A percentile compares a stretch with the other conserved stretches of the same genome.
Conservation (phyloP, 2,329 filamentous ascomycete species). For the Fusarium verrucosum region DNA sequence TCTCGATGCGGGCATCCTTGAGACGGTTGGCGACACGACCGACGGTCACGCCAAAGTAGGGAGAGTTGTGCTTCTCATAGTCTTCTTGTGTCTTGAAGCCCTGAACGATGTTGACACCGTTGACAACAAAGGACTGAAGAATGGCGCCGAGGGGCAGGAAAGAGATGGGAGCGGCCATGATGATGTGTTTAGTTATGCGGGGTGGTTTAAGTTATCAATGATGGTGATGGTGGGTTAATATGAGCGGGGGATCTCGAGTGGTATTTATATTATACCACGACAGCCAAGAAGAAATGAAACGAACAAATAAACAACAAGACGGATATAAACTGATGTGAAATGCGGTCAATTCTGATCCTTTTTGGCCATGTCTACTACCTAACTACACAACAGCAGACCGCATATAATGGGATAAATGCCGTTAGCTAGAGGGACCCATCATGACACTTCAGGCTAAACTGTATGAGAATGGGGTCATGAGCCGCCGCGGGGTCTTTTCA, state of each 20-base stretch:
- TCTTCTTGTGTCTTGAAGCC: slow-evolving; percentile 79
- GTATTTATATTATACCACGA: slow-evolving; percentile 16
- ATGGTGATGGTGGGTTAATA: slow-evolving; percentile 18
- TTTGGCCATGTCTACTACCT: slow-evolving; percentile 10
- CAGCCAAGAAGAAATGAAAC: background rate
- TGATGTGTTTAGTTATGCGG: slow-evolving; percentile 2
- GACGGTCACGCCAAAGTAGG: slow-evolving; percentile 93
- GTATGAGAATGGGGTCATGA: slow-evolving; percentile 31
- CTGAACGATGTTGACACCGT: slow-evolving; percentile 85
- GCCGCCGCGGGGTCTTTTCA: slow-evolving; percentile 21
- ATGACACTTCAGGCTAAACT: slow-evolving; percentile 44
- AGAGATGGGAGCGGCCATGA: slow-evolving; percentile 62
- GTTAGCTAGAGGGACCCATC: slow-evolving; percentile 36
- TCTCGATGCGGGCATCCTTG: slow-evolving; percentile 73
- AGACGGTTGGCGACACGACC: slow-evolving; percentile 87
- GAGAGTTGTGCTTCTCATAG: slow-evolving; percentile 78
- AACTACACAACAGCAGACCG: background rate
- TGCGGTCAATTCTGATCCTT: slow-evolving; percentile 31
- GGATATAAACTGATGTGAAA: slow-evolving; percentile 15
- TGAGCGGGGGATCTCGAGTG: background rate
- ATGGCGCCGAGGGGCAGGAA: slow-evolving; percentile 82
- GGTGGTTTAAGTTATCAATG: background rate
- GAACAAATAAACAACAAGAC: slow-evolving; percentile 5
- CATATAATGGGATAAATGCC: slow-evolving; percentile 37
- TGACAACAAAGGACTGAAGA: slow-evolving; percentile 82